These are phyloP conservation scores for Penicillium frequentans DNA, from an alignment of 2,329 filamentous ascomycete genomes.

Conservation along the genomic window DNA sequence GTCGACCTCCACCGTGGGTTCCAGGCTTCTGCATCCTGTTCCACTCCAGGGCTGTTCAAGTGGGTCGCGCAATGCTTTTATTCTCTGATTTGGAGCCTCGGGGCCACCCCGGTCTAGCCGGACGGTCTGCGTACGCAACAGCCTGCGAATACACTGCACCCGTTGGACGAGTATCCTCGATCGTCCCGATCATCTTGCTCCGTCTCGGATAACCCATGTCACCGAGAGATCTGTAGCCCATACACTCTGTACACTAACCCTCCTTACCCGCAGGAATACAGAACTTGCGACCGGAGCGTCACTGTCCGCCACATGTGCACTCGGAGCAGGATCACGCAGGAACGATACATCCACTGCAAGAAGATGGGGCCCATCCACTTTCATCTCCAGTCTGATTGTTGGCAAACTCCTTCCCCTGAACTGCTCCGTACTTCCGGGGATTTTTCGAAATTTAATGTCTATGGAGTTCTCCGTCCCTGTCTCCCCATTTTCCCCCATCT, in stretches of 20 bases:
- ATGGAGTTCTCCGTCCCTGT: neutral
- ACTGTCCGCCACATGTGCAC: neutral
- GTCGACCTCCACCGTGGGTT: constrained; percentile 19
- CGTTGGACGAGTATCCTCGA: neutral
- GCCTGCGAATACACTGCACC: neutral
- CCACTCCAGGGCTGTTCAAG: constrained; percentile 12
- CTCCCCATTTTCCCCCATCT: neutral
- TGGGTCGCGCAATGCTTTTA: constrained; percentile 22
- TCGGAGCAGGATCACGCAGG: constrained; percentile 8
- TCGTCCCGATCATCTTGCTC: neutral
- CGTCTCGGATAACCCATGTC: neutral
- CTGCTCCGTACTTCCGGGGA: neutral
- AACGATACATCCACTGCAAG: constrained; percentile 15
- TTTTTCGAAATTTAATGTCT: neutral
- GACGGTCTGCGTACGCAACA: constrained; percentile 1
- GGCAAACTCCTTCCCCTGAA: neutral
- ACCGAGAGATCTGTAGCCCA: neutral
- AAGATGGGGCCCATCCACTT: neutral
- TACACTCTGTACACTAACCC: neutral
- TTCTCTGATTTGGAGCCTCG: constrained; percentile 18
- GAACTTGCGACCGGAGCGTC: neutral
- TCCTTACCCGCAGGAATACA: neutral
- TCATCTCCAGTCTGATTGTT: neutral
- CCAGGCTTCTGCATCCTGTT: constrained; percentile 13
- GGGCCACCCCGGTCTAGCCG: constrained; percentile 10